A percentile compares a stretch with the other conserved stretches of the same genome.
Conservation (phyloP, 306 rosid genomes). For the Cicer bijugum region DNA sequence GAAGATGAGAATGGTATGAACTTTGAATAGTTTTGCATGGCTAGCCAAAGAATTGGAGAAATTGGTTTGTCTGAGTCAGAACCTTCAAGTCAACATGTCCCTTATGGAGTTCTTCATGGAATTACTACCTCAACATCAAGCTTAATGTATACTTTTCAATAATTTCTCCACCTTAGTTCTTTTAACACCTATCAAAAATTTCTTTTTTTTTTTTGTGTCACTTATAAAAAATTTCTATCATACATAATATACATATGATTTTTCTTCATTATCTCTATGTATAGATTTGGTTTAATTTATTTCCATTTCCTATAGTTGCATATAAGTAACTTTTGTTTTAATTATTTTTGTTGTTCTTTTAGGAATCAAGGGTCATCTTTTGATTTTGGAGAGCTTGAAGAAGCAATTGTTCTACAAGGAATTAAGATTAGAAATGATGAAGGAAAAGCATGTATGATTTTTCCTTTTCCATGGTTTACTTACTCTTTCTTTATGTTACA, state of each 20-base stretch:
- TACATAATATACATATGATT: slow-evolving; percentile 23
- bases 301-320: neutral
- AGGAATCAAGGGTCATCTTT: slow-evolving; percentile 78
- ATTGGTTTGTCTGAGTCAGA: slow-evolving; percentile 79
- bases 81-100: slow-evolving; percentile 71
- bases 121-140: slow-evolving; percentile 59
- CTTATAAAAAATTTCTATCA: neutral
- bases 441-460: slow-evolving; percentile 66
- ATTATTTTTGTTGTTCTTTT: slow-evolving; percentile 9
- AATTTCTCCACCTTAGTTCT: slow-evolving; percentile 32
- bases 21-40: slow-evolving; percentile 61
- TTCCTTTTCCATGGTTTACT: slow-evolving; percentile 28
- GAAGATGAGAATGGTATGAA: slow-evolving; percentile 57
- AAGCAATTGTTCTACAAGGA: slow-evolving; percentile 85
- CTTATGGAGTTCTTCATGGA: slow-evolving; percentile 78
- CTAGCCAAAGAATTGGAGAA: slow-evolving; percentile 71
- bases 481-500: slow-evolving; percentile 52
- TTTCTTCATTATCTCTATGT: slow-evolving; percentile 19
- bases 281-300: slow-evolving; percentile 29
- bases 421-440: slow-evolving; percentile 76
- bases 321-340: slow-evolving; percentile 22
- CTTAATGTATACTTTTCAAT: slow-evolving; percentile 67
- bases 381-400: slow-evolving; percentile 94
- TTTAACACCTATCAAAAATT: neutral
- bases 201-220: neutral